Percentiles rank a stretch among this genome's conserved stretches.
phyloP scores from a whole-genome alignment of 2,329 filamentous ascomycete species.

The Alternaria sp. region DNA sequence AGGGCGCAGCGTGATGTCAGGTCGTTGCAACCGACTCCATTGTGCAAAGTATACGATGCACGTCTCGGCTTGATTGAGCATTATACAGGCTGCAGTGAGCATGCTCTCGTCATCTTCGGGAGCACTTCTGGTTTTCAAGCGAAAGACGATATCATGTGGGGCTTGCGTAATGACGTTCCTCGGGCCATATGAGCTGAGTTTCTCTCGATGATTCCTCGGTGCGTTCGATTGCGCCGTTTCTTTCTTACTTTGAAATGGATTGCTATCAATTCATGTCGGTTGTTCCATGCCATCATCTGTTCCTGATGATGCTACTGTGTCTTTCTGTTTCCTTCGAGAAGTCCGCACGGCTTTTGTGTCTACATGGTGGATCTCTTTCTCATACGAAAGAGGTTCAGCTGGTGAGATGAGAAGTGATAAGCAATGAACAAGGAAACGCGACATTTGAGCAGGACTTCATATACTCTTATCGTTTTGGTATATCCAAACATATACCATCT shows the following conservation, averaged over 20 bases:
- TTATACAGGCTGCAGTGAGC: neutral
- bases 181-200: neutral
- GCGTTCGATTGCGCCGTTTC: neutral
- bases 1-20: neutral
- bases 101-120: neutral
- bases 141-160: neutral
- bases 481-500: neutral
- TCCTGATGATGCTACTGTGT: neutral
- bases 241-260: neutral
- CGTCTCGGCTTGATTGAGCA: neutral
- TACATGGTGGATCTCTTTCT: neutral
- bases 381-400: neutral
- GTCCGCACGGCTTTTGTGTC: neutral
- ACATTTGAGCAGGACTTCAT: neutral
- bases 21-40: neutral
- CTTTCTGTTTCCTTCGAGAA: neutral
- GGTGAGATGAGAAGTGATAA: neutral
- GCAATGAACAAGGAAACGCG: neutral
- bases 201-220: neutral
- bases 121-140: neutral
- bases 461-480: neutral
- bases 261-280: neutral
- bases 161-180: neutral
- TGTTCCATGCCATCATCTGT: neutral
- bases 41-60: neutral